Evolutionary conservation across 2,329 filamentous ascomycete species (phyloP).

Genomic region (Colletotrichum kahawae): DNA sequence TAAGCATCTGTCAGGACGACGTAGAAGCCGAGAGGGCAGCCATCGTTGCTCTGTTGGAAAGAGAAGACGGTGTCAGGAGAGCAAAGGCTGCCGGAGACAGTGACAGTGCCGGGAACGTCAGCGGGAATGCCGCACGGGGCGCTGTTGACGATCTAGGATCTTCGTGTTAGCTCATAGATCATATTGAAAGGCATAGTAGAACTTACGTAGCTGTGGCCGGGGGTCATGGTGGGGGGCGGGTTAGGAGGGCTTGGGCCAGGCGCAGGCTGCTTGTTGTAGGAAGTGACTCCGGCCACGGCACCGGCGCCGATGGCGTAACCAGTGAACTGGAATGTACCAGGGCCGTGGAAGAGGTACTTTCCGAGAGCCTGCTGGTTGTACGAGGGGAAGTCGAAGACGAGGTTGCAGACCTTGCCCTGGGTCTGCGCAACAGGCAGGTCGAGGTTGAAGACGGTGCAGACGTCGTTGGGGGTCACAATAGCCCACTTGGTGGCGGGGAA

Average conservation of each 20-base stretch:
- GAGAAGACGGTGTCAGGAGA: constrained; percentile 4
- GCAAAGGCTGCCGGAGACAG: constrained; percentile 13
- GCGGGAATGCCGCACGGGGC: constrained; percentile 13
- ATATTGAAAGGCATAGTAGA: background rate
- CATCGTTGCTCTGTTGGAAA: constrained; percentile 2
- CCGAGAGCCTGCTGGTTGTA: background rate
- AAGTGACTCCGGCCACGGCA: constrained; percentile 8
- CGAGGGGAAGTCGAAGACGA: constrained; percentile 13
- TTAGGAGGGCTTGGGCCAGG: constrained; percentile 14
- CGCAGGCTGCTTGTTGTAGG: constrained; percentile 12
- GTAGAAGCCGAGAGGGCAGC: constrained; percentile 12
- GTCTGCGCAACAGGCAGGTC: constrained; percentile 7
- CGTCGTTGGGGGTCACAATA: background rate
- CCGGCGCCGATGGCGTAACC: constrained; percentile 15
- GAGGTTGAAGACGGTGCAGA: constrained; percentile 21
- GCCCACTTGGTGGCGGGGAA: constrained; percentile 1
- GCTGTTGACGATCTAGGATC: constrained; percentile 5
- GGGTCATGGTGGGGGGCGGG: constrained; percentile 10
- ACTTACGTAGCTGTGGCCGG: constrained; percentile 14
- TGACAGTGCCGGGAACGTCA: background rate
- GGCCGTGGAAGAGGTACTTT: constrained; percentile 5
- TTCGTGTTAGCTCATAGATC: background rate
- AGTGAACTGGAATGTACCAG: constrained; percentile 10
- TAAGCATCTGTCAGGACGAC: constrained; percentile 9
- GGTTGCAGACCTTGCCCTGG: constrained; percentile 18